Conservation (phyloP, 1,284 basidiomycete genomes). For the Marasmius sp. region DNA sequence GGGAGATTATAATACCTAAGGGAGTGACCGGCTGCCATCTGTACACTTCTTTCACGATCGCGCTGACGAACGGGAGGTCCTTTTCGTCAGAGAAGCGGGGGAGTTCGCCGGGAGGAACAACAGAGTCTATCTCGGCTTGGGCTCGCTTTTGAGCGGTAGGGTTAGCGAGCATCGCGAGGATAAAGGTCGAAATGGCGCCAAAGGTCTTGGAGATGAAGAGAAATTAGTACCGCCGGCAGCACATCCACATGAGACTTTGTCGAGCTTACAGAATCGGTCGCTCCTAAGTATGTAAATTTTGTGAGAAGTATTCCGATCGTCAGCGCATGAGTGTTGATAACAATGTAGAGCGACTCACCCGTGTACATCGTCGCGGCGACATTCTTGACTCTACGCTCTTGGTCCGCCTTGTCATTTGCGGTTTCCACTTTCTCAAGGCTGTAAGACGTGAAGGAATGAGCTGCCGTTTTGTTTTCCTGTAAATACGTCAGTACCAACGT, state of each 20-base stretch:
- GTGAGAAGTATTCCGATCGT: not conserved
- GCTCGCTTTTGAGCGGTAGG: constrained; percentile 32
- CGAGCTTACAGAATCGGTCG: constrained; percentile 25
- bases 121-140: constrained; percentile 35
- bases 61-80: constrained; percentile 33
- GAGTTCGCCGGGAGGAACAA: constrained; percentile 29
- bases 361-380: constrained; percentile 38
- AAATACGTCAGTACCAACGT: not conserved
- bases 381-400: constrained; percentile 38
- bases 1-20: constrained; percentile 25
- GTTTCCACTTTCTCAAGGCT: constrained; percentile 20
- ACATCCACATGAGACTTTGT: constrained; percentile 23
- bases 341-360: not conserved
- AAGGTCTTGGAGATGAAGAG: constrained; percentile 16
- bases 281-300: constrained; percentile 1
- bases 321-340: too few species aligned
- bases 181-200: constrained; percentile 24
- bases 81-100: constrained; percentile 30
- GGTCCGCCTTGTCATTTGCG: constrained; percentile 15
- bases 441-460: constrained; percentile 23
- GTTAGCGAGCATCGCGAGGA: constrained; percentile 35
- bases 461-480: constrained; percentile 18
- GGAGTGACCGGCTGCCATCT: constrained; percentile 35
- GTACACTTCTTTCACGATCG: constrained; percentile 34
- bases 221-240: constrained; percentile 2